Evolutionary conservation across 2,329 filamentous ascomycete species (phyloP).

Genomic region (Lecanicillium sp.): DNA sequence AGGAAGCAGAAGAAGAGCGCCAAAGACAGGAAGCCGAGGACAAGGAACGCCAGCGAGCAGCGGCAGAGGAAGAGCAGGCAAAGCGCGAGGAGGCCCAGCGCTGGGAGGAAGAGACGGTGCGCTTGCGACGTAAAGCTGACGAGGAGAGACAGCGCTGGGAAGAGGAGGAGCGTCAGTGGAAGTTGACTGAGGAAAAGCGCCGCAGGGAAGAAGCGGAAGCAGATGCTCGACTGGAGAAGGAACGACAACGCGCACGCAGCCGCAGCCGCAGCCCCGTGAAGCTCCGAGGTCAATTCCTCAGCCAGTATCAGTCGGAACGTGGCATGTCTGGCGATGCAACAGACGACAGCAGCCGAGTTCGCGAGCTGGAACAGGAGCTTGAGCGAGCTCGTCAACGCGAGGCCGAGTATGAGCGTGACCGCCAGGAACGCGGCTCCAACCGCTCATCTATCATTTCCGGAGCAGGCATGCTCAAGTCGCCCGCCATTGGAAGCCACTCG

Average conservation of each 20-base stretch:
- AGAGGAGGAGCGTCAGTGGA: constrained; percentile 70
- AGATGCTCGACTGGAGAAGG: constrained; percentile 57
- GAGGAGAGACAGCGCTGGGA: constrained; percentile 69
- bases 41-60: constrained; percentile 36
- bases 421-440: constrained; percentile 37
- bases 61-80: constrained; percentile 54
- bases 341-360: constrained; percentile 56
- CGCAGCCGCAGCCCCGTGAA: constrained; percentile 59
- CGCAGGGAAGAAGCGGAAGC: constrained; percentile 65
- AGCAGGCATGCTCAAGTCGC: constrained; percentile 2
- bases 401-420: constrained; percentile 51
- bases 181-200: constrained; percentile 64
- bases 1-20: constrained; percentile 51
- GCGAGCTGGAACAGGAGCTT: constrained; percentile 68
- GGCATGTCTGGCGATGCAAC: constrained; percentile 27
- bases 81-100: constrained; percentile 54
- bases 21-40: constrained; percentile 47
- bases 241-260: constrained; percentile 53
- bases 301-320: constrained; percentile 75
- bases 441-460: constrained; percentile 1
- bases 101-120: constrained; percentile 58
- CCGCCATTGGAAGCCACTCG: neutral
- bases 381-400: constrained; percentile 55
- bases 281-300: constrained; percentile 75
- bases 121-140: constrained; percentile 48